Percentiles rank a stretch among this genome's conserved stretches.
Evolutionary conservation across 2,329 filamentous ascomycete genomes (phyloP).

Genomic region (Cordyceps sp.): DNA sequence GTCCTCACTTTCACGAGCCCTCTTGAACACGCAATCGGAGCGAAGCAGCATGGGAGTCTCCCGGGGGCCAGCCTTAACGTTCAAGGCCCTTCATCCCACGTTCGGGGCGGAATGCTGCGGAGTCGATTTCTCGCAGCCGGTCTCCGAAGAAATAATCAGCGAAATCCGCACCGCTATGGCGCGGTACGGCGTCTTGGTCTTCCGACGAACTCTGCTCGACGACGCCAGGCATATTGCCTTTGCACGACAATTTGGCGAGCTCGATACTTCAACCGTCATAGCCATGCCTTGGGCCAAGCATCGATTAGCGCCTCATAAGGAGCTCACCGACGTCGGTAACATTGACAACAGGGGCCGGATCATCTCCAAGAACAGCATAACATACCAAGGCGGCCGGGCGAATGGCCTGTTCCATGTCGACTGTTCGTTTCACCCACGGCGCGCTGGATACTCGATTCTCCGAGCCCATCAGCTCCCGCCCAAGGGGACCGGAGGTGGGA

Average conservation of each 20-base stretch:
- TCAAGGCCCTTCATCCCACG: background rate
- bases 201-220: constrained; percentile 1
- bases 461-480: constrained; percentile 1
- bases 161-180: background rate
- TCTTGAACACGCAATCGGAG: too few species aligned
- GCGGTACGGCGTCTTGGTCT: constrained; percentile 1
- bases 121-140: background rate
- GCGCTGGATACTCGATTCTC: background rate
- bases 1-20: too few species aligned
- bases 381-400: background rate
- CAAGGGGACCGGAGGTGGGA: background rate
- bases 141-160: background rate
- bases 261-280: background rate
- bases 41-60: too few species aligned
- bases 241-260: constrained; percentile 1
- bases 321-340: constrained; percentile 1
- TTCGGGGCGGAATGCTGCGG: constrained; percentile 1
- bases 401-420: constrained; percentile 2
- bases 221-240: background rate
- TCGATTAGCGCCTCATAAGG: background rate
- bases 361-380: background rate
- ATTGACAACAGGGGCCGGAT: background rate
- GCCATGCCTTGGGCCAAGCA: background rate
- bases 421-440: background rate
- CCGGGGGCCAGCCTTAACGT: too few species aligned